Percentiles rank a stretch among this genome's conserved stretches.
Conservation (phyloP, 257 asterid genomes). For the Jacaranda mimosifolia region DNA sequence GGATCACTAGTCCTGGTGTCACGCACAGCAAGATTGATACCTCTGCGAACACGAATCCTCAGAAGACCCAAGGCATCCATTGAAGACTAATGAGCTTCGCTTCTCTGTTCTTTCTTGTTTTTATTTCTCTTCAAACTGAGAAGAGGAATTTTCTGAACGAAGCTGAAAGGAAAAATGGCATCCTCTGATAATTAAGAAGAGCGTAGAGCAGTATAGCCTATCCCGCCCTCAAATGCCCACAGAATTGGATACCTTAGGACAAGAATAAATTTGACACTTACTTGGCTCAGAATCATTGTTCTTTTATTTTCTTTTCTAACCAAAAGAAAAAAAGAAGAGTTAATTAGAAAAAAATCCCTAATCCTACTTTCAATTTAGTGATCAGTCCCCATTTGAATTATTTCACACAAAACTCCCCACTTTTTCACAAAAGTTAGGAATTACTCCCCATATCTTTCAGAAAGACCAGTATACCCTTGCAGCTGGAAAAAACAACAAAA, state of each 20-base stretch:
- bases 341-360: too few species aligned
- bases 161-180: not conserved
- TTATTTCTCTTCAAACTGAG: not conserved
- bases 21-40: conserved; percentile 70
- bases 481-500: too few species aligned
- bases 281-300: too few species aligned
- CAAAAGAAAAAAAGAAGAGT: too few species aligned
- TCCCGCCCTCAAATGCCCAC: not conserved
- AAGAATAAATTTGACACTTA: not conserved
- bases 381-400: too few species aligned
- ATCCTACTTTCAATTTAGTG: too few species aligned
- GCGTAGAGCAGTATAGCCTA: not conserved
- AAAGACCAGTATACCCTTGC: too few species aligned
- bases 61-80: conserved; percentile 64
- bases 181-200: not conserved
- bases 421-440: too few species aligned
- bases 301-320: too few species aligned
- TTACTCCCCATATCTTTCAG: too few species aligned
- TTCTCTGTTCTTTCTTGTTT: not conserved
- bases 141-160: not conserved
- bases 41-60: conserved; percentile 58
- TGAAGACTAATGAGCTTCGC: not conserved
- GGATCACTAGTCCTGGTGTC: conserved; percentile 77
- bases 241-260: not conserved
- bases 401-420: too few species aligned